phyloP scores from a whole-genome alignment of 2,329 filamentous ascomycete species.

The Colletotrichum sp. region DNA sequence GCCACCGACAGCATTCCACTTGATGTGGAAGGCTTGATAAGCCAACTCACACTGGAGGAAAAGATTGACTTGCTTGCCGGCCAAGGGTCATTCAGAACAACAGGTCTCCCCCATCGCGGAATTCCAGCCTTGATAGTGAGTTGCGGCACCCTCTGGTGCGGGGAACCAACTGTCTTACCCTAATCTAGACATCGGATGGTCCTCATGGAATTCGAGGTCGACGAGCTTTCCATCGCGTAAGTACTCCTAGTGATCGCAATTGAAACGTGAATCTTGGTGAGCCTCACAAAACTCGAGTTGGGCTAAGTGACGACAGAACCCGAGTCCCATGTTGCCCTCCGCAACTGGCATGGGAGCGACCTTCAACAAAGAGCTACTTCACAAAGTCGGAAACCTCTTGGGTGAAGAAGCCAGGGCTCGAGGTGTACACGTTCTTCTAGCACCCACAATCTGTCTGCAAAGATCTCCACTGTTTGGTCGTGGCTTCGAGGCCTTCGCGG shows the following conservation, averaged over 20 bases:
- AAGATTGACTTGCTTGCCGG: constrained; percentile 23
- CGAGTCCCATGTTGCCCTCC: constrained; percentile 28
- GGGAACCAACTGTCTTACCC: not conserved
- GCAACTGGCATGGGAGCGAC: constrained; percentile 57
- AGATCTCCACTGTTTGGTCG: constrained; percentile 52
- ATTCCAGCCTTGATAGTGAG: constrained; percentile 13
- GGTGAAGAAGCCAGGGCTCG: constrained; percentile 61
- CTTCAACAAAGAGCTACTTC: constrained; percentile 63
- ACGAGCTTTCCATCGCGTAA: constrained; percentile 1
- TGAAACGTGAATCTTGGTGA: not conserved
- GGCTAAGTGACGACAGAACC: constrained; percentile 11
- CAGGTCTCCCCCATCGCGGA: constrained; percentile 15
- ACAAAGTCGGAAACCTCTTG: constrained; percentile 60
- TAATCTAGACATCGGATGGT: constrained; percentile 1
- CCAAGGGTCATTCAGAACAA: constrained; percentile 15
- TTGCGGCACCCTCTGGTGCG: no score
- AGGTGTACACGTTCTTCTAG: constrained; percentile 73
- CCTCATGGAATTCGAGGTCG: constrained; percentile 17
- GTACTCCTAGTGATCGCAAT: not conserved
- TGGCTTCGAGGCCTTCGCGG: constrained; percentile 52
- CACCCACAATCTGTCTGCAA: constrained; percentile 62
- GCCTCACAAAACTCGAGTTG: not conserved
- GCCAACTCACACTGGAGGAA: constrained; percentile 20
- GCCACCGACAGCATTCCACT: not conserved
- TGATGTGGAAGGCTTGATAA: constrained; percentile 15